These are phyloP conservation scores for Pleurotus platypus DNA, from an alignment of 768 basidiomycete species.

Conservation along the genomic window DNA sequence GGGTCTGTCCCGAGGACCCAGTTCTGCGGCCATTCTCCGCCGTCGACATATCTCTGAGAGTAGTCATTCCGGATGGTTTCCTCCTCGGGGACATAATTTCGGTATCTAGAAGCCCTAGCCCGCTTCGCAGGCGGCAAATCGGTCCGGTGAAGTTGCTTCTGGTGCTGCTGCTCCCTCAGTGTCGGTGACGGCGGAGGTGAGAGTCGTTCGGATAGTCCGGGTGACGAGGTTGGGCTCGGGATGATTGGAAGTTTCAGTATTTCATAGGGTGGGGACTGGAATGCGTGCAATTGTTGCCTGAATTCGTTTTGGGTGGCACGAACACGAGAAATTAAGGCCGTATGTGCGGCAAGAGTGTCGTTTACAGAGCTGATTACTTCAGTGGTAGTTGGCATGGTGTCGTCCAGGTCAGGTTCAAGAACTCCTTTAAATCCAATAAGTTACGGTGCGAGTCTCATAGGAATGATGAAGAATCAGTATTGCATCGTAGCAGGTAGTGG, in stretches of 20 bases:
- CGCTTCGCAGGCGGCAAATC: constrained; percentile 66
- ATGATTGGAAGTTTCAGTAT: constrained; percentile 57
- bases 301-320: constrained; percentile 53
- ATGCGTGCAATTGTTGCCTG: constrained; percentile 50
- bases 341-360: constrained; percentile 58
- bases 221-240: constrained; percentile 52
- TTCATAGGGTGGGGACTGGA: constrained; percentile 53
- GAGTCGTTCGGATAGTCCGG: constrained; percentile 31
- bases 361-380: constrained; percentile 62
- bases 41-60: constrained; percentile 84
- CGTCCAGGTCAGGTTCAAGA: no score
- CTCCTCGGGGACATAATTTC: constrained; percentile 87
- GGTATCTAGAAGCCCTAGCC: constrained; percentile 64
- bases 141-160: constrained; percentile 28
- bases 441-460: no score
- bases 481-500: no score
- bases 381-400: constrained; percentile 26
- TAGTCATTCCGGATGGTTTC: constrained; percentile 98
- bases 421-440: no score
- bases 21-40: constrained; percentile 92
- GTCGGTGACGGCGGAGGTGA: constrained; percentile 48
- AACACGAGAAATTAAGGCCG: constrained; percentile 52
- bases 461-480: no score
- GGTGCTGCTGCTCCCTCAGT: constrained; percentile 26
- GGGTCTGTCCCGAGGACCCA: constrained; percentile 89